Conservation (phyloP, 2,329 filamentous ascomycete genomes). For the Chlorencoelia australis region DNA sequence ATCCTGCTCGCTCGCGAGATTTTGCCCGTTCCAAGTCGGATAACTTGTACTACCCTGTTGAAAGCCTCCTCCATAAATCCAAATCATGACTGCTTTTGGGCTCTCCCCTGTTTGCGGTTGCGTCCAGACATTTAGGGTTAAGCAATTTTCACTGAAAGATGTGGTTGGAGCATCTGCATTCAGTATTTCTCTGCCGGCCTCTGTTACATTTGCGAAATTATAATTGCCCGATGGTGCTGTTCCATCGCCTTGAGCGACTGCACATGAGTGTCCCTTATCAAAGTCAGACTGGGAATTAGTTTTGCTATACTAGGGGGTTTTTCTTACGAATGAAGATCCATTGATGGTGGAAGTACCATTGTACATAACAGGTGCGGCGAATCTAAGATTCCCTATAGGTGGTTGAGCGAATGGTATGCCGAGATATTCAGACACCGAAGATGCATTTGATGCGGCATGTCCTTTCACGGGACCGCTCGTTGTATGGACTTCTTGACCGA, state of each 20-base stretch:
- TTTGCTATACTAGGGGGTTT: conserved; percentile 7
- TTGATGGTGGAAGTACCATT: conserved; percentile 12
- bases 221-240: neutral
- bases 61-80: conserved; percentile 34
- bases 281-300: conserved; percentile 10
- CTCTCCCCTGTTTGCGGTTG: conserved; percentile 18
- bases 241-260: too few relatives aligned
- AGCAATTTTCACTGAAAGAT: conserved; percentile 28
- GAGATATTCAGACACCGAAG: conserved; percentile 28
- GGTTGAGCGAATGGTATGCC: conserved; percentile 33
- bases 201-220: too few relatives aligned
- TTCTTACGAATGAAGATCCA: conserved; percentile 20
- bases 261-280: conserved; percentile 12
- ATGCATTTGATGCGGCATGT: conserved; percentile 14
- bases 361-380: conserved; percentile 19
- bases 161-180: neutral
- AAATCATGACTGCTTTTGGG: conserved; percentile 33
- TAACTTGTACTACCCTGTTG: conserved; percentile 29
- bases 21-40: conserved; percentile 32
- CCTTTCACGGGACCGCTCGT: conserved; percentile 21
- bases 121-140: conserved; percentile 32
- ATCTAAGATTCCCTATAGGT: conserved; percentile 31
- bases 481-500: conserved; percentile 23
- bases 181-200: too few relatives aligned
- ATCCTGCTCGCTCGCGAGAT: conserved; percentile 33